Evolutionary conservation across 2,329 filamentous ascomycete species (phyloP).

Genomic region (Pseudovirgaria hyperparasitica): DNA sequence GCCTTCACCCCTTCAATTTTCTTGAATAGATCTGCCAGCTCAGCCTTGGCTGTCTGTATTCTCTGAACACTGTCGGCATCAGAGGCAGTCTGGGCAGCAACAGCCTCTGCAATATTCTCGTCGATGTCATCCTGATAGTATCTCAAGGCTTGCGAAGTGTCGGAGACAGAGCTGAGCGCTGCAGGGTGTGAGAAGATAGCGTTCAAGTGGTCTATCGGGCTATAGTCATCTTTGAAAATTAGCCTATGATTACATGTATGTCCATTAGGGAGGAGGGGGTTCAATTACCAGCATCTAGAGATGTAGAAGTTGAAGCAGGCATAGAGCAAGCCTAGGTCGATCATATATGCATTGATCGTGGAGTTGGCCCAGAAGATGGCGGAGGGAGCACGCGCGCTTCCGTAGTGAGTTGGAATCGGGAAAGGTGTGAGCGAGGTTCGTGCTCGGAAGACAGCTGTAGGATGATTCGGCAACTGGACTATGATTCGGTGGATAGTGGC

Average conservation of each 20-base stretch:
- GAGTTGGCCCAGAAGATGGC: too few species aligned
- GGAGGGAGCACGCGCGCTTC: too few species aligned
- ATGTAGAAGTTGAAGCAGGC: constrained; percentile 20
- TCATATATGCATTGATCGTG: constrained; percentile 26
- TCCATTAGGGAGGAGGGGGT: constrained; percentile 2
- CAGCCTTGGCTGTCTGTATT: constrained; percentile 81
- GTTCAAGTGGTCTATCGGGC: constrained; percentile 88
- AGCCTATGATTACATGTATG: constrained; percentile 10
- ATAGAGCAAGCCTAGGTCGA: constrained; percentile 19
- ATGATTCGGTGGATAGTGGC: too few species aligned
- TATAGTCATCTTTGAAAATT: constrained; percentile 58
- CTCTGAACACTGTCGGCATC: constrained; percentile 79
- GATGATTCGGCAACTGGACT: too few species aligned
- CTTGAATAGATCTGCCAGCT: constrained; percentile 79
- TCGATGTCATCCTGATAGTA: constrained; percentile 73
- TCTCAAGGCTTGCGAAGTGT: constrained; percentile 61
- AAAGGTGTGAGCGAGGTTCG: too few species aligned
- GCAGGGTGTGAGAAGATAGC: constrained; percentile 84
- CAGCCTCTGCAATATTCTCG: constrained; percentile 59
- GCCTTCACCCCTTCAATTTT: constrained; percentile 90
- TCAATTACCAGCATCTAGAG: constrained; percentile 24
- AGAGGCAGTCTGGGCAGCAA: constrained; percentile 65
- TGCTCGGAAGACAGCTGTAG: too few species aligned
- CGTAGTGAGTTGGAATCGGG: too few species aligned
- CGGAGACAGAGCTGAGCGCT: constrained; percentile 62